A percentile compares a stretch with the other conserved stretches of the same genome.
Evolutionary conservation across 2,329 filamentous ascomycete species (phyloP).

Genomic region (Monosporascus ibericus): DNA sequence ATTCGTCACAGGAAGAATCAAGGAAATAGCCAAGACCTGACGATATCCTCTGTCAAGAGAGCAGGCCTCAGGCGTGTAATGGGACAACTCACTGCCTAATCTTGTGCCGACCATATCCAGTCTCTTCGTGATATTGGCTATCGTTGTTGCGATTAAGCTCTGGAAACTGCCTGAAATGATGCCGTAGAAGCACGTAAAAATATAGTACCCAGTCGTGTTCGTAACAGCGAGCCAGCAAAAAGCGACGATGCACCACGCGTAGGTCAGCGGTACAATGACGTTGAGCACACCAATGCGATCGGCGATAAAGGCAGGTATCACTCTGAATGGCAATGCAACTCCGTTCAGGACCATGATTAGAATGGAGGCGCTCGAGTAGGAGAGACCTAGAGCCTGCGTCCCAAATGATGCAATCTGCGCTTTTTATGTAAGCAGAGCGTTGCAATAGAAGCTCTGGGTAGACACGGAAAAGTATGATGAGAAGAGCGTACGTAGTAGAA

Average conservation of each 20-base stretch:
- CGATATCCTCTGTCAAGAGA: neutral
- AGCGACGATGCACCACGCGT: constrained; percentile 24
- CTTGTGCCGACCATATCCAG: constrained; percentile 33
- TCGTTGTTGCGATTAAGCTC: constrained; percentile 32
- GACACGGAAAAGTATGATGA: neutral
- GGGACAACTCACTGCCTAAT: constrained; percentile 23
- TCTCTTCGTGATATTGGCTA: constrained; percentile 32
- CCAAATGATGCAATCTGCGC: constrained; percentile 28
- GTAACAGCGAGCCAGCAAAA: constrained; percentile 33
- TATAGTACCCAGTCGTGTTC: constrained; percentile 26
- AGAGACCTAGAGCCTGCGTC: constrained; percentile 25
- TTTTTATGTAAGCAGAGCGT: constrained; percentile 1
- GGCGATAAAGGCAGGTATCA: constrained; percentile 29
- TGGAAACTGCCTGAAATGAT: constrained; percentile 31
- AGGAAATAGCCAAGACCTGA: neutral
- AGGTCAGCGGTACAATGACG: constrained; percentile 23
- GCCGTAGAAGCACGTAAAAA: constrained; percentile 30
- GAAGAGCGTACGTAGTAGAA: constrained; percentile 33
- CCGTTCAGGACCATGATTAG: constrained; percentile 36
- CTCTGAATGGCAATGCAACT: constrained; percentile 31
- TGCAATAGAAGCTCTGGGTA: neutral
- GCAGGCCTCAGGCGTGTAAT: no score
- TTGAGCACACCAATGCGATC: constrained; percentile 32
- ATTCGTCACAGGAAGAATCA: no score
- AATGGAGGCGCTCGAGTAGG: constrained; percentile 27